These are phyloP conservation scores for Termitomyces sp. DNA, from an alignment of 768 basidiomycete species.

Conservation along the genomic window DNA sequence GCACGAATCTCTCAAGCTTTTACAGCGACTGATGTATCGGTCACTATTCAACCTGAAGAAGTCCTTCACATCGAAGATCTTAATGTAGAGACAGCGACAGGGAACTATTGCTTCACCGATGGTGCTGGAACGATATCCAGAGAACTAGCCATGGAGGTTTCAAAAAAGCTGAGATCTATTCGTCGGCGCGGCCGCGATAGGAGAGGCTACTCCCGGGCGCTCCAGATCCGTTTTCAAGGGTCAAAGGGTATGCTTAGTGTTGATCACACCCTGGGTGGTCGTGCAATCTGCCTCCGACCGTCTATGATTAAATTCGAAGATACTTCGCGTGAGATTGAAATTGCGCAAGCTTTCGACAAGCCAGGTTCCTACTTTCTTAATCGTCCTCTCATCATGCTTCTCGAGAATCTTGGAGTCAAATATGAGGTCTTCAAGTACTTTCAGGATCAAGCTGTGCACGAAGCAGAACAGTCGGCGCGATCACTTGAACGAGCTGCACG, in stretches of 20 bases:
- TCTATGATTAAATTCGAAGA: slow-evolving; percentile 72
- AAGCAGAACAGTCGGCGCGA: slow-evolving; percentile 39
- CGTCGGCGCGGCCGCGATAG: slow-evolving; percentile 31
- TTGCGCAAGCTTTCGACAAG: slow-evolving; percentile 61
- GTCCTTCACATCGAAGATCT: slow-evolving; percentile 40
- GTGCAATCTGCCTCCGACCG: slow-evolving; percentile 47
- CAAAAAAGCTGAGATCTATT: slow-evolving; percentile 34
- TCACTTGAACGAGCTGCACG: slow-evolving; percentile 43
- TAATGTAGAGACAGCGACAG: slow-evolving; percentile 19
- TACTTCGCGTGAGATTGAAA: slow-evolving; percentile 49
- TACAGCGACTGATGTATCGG: slow-evolving; percentile 64
- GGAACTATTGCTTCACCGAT: slow-evolving; percentile 59
- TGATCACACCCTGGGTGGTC: slow-evolving; percentile 48
- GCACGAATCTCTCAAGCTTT: slow-evolving; percentile 74
- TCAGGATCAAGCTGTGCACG: slow-evolving; percentile 49
- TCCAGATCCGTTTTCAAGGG: slow-evolving; percentile 60
- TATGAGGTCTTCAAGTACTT: slow-evolving; percentile 49
- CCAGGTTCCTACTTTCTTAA: slow-evolving; percentile 59
- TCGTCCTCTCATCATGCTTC: slow-evolving; percentile 64
- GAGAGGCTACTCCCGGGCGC: slow-evolving; percentile 43
- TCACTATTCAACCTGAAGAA: slow-evolving; percentile 46
- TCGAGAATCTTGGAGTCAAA: slow-evolving; percentile 56
- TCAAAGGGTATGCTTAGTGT: slow-evolving; percentile 66
- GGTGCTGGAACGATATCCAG: slow-evolving; percentile 65
- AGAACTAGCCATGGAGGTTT: slow-evolving; percentile 50